Conservation (phyloP, 2,329 filamentous ascomycete species). For the Trichoderma sp. region DNA sequence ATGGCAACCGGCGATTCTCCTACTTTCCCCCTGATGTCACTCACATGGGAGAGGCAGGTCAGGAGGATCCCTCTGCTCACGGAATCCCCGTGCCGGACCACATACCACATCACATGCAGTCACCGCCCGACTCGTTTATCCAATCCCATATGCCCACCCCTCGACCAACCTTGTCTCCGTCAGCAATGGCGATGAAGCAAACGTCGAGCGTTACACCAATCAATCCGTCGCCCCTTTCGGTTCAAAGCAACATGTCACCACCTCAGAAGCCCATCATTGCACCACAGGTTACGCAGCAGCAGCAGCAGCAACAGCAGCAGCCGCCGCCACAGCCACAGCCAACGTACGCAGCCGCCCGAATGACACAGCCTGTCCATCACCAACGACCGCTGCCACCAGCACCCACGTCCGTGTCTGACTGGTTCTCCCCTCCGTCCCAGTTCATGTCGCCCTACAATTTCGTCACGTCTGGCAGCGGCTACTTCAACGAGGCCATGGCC, state of each 20-base stretch:
- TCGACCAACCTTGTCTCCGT: slow-evolving; percentile 45
- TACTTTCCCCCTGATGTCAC: slow-evolving; percentile 63
- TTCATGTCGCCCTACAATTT: slow-evolving; percentile 58
- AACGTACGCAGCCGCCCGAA: slow-evolving; percentile 47
- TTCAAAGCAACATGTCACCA: slow-evolving; percentile 41
- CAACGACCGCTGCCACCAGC: slow-evolving; percentile 50
- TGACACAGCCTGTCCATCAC: slow-evolving; percentile 41
- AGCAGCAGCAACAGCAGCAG: slow-evolving; percentile 19
- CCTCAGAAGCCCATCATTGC: slow-evolving; percentile 35
- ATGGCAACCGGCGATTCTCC: slow-evolving; percentile 60
- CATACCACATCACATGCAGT: slow-evolving; percentile 44
- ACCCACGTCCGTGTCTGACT: slow-evolving; percentile 50
- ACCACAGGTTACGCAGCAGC: slow-evolving; percentile 25
- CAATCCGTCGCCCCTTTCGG: slow-evolving; percentile 35
- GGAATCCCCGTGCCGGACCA: slow-evolving; percentile 39
- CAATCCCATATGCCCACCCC: slow-evolving; percentile 37
- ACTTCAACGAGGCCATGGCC: slow-evolving; percentile 46
- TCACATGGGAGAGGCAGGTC: slow-evolving; percentile 39
- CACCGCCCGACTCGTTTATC: slow-evolving; percentile 49
- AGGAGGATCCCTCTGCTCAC: slow-evolving; percentile 43
- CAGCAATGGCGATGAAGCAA: slow-evolving; percentile 40
- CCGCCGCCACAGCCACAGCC: slow-evolving; percentile 22
- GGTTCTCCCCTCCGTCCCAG: slow-evolving; percentile 56
- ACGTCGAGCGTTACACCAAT: slow-evolving; percentile 37
- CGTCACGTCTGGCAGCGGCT: slow-evolving; percentile 45